These are phyloP conservation scores for Salisapilia sapeloensis DNA, from an alignment of 352 stramenopile genomes.

Conservation along the genomic window DNA sequence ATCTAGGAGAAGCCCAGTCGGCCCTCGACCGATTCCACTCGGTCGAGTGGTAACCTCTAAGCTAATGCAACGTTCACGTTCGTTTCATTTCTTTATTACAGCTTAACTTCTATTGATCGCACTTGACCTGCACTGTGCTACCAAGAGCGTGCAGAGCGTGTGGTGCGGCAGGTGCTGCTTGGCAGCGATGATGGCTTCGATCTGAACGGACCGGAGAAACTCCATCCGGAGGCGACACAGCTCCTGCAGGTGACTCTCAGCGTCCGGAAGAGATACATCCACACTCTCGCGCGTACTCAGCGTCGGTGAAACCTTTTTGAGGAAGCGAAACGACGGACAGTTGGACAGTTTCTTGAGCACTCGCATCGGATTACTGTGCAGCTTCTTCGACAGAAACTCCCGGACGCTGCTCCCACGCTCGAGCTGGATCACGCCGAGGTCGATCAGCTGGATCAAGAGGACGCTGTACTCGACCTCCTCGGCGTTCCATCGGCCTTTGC, in stretches of 20 bases:
- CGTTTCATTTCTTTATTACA: conserved; percentile 6
- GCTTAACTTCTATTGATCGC: too few species aligned
- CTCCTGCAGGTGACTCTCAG: conserved; percentile 4
- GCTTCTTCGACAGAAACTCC: conserved; percentile 39
- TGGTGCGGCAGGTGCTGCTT: neutral
- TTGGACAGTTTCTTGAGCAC: conserved; percentile 77
- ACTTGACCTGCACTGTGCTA: too few species aligned
- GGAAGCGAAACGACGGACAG: conserved; percentile 66
- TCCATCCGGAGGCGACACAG: neutral
- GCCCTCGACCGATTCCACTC: conserved; percentile 90
- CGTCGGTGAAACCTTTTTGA: conserved; percentile 18
- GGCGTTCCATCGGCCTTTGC: conserved; percentile 54
- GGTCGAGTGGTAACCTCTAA: conserved; percentile 44
- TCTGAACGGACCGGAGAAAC: conserved; percentile 29
- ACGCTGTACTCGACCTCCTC: conserved; percentile 65
- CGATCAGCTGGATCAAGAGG: conserved; percentile 33
- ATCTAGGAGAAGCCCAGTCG: conserved; percentile 89
- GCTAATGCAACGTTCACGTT: neutral
- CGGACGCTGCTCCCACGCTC: conserved; percentile 10
- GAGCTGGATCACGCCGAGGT: conserved; percentile 14
- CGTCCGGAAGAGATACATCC: conserved; percentile 5
- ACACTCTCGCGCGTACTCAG: conserved; percentile 3
- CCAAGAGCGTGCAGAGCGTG: neutral
- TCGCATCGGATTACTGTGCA: conserved; percentile 71
- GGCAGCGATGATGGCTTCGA: conserved; percentile 47